A percentile compares a stretch with the other conserved stretches of the same genome.
These are phyloP conservation scores for Conticribra weissflogii DNA, from an alignment of 108 stramenopile genomes.

Conservation along the genomic window DNA sequence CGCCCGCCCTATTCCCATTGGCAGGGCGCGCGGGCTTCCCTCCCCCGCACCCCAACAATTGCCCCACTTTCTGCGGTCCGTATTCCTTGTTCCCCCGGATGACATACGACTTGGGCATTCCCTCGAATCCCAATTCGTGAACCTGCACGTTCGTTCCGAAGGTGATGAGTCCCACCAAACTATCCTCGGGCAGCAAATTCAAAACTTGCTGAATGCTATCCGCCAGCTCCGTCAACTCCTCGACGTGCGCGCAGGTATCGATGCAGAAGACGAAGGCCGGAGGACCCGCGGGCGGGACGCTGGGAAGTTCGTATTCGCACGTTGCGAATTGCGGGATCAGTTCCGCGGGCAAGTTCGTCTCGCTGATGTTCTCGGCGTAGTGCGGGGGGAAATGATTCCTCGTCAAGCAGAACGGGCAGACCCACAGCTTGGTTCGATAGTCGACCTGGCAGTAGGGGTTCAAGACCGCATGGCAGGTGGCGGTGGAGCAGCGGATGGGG, in stretches of 20 bases:
- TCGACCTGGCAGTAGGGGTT: conserved; percentile 99
- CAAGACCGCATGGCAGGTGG: conserved; percentile 92
- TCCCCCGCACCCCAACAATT: conserved; percentile 75
- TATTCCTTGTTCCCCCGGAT: conserved; percentile 94
- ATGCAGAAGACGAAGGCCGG: conserved; percentile 97
- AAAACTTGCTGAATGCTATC: conserved; percentile 93
- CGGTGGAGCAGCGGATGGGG: conserved; percentile 94
- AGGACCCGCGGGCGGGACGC: conserved; percentile 81
- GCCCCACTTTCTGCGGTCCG: conserved; percentile 79
- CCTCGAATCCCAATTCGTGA: conserved; percentile 95
- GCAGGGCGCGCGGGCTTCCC: conserved; percentile 11
- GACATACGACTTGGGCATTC: conserved; percentile 92
- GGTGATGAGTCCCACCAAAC: conserved; percentile 95
- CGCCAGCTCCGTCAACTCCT: conserved; percentile 94
- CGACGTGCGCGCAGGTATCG: conserved; percentile 93
- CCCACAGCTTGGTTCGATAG: conserved; percentile 97
- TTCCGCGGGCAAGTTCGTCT: conserved; percentile 97
- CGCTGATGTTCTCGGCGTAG: conserved; percentile 98
- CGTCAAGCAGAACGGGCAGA: conserved; percentile 97
- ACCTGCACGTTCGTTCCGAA: conserved; percentile 98
- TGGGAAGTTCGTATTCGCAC: conserved; percentile 97
- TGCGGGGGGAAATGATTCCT: conserved; percentile 99
- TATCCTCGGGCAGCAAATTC: conserved; percentile 94
- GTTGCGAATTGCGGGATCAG: conserved; percentile 98
- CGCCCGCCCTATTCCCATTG: conserved; percentile 6